Base-by-base conservation (phyloP, 78 protist genomes). In the Polysphondylium violaceum region DNA sequence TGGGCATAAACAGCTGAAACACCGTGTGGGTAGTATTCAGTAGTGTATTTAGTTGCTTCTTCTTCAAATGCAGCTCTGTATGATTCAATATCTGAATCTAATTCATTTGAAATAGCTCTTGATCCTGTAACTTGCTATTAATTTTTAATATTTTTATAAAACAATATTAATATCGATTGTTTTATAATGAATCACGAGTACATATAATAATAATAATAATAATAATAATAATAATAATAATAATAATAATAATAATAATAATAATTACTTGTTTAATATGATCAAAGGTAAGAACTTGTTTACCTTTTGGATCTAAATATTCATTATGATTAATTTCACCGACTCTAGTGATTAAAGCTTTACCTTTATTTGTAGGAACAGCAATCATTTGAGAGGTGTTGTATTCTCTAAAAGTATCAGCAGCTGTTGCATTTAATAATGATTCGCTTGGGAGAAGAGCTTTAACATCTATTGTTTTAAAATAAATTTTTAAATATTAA, bases 261-360 rank as follows among this genome's bases (percentile, higher is more conserved):
- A 23, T 16, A 71, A 69, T 27, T 72, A 93, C 96, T 73, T 87
- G 94, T 68, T 88, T 87, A 33, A 87, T 77, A 51, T 94, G 96
- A 53, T 94, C 94, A 63, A 61, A 87, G 5, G 86, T 71, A 1
- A 94, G 7, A 25, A 94, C 88, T 29, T 50, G 75, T 29, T 79
- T 86, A 12, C 50, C 59, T 44, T 61, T 47, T 74, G 90, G 92
- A 40, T 88, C 94, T 31, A 88, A 47, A 74, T 86, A 94, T 67
- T 94, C 87, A 38, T 61, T 74, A 27, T 53, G 63, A 43, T 41
- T 43, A 40, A 94, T 65, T 75, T 87, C 94, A 56, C 94, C 94
- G 12, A 63, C 72, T 56, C 71, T 73, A 1, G 96, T 88, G 58
- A 94, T 65, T 50, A 94, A 68, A 67, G 74, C 87, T 83, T 87